These are phyloP conservation scores for Fusarium hainanense DNA, from an alignment of 2,329 filamentous ascomycete genomes.

Conservation along the genomic window DNA sequence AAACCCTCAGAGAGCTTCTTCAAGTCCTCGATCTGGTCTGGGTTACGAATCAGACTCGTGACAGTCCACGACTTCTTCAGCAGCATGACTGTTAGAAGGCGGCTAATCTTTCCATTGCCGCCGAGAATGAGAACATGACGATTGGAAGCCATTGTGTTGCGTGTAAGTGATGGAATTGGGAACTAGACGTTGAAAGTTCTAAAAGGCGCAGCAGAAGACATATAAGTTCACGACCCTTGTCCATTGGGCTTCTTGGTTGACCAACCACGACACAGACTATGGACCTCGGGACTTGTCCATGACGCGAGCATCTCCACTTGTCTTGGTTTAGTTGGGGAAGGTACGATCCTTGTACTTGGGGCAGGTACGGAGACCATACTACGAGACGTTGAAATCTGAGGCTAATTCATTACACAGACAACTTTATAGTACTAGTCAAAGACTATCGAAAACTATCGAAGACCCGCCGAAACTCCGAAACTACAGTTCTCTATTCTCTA, in stretches of 20 bases:
- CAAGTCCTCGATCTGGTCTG: constrained; percentile 71
- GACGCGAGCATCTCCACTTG: constrained; percentile 38
- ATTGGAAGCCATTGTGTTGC: constrained; percentile 26
- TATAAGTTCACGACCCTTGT: constrained; percentile 25
- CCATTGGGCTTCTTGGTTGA: not conserved
- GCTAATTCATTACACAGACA: not conserved
- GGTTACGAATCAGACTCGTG: constrained; percentile 76
- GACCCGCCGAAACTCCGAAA: not conserved
- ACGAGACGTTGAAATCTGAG: not conserved
- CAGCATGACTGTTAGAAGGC: constrained; percentile 76
- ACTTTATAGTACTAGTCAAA: not conserved
- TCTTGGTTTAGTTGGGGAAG: constrained; percentile 3
- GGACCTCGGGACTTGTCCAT: constrained; percentile 36
- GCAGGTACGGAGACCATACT: not conserved
- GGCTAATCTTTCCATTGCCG: constrained; percentile 79
- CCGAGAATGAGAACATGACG: constrained; percentile 74
- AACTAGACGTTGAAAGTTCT: constrained; percentile 1
- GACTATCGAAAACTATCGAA: not conserved
- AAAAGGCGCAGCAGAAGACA: constrained; percentile 22
- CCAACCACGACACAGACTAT: constrained; percentile 25
- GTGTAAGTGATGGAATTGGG: not conserved
- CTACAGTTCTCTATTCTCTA: not conserved
- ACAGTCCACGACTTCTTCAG: constrained; percentile 76
- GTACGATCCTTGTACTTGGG: not conserved
- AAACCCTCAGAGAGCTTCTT: constrained; percentile 65